Evolutionary conservation across 495 filamentous ascomycete genomes (phyloP), one percentile per base, ranked within the genome.

Genomic region (Podospora appendiculata): DNA sequence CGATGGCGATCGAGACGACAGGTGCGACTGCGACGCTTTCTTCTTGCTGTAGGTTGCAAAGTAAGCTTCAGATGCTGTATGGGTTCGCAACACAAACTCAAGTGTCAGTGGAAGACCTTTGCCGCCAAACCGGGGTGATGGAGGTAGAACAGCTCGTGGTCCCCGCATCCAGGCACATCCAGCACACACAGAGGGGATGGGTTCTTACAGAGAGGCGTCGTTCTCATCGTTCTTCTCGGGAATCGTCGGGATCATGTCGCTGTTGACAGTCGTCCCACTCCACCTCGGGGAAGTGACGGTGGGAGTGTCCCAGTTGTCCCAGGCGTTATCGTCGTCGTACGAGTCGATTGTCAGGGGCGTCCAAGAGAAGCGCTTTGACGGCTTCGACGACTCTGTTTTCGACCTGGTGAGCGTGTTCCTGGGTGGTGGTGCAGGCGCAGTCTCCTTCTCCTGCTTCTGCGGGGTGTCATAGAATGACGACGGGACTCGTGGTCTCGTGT

Each of bases 251-350:
- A 71, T 72, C 45, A 70, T 66, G 48, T 77, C 73, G 25, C 71
- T 71, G 50, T 70, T 72, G 19, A 70, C 64, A 13, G 71, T 75
- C 32, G 71, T 76, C 13, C 73, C 70, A 48, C 75, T 79, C 73
- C 73, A 77, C 51, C 71, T 66, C 18, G 75, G 59, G 6, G 72
- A 70, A 48, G 65, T 63, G 68, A 43, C 73, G 73, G 19, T 74
- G 66, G 42, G 82, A 78, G 74, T 76, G 36, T 38, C 36, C 10
- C 36, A 10, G 7, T 38, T 13, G 7, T 38, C 36, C 10, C 36
- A 10, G 36, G 9, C 36, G 36, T 81, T 79, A 52, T 85, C 83
- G 45, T 87, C 85, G 61, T 83, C 77, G 45, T 81, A 78, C 50
- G 64, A 65, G 54, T 79, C 72, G 18, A 70, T 62, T 10, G 72